phyloP scores from a whole-genome alignment of 192 early-diverging fungal species.

The Entophlyctis luteolus region DNA sequence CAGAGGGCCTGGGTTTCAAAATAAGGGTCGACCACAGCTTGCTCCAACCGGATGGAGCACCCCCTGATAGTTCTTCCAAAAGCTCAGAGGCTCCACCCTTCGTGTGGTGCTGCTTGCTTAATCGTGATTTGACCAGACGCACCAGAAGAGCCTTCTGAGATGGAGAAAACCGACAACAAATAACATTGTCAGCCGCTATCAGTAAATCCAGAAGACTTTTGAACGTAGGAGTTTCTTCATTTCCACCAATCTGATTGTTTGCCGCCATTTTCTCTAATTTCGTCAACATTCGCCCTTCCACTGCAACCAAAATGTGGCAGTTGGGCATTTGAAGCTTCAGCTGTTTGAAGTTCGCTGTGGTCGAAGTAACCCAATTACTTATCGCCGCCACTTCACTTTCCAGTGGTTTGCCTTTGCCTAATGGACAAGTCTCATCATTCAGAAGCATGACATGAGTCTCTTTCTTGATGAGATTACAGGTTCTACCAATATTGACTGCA shows the following conservation, averaged over 20 bases:
- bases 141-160: slow-evolving; percentile 84
- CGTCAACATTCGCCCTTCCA: slow-evolving; percentile 25
- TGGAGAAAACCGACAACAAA: slow-evolving; percentile 85
- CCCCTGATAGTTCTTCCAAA: slow-evolving; percentile 11
- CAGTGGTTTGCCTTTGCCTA: neutral
- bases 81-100: slow-evolving; percentile 8
- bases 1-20: slow-evolving; percentile 14
- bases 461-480: slow-evolving; percentile 66
- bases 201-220: slow-evolving; percentile 65
- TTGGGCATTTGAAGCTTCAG: neutral
- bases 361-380: neutral
- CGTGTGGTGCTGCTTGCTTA: neutral
- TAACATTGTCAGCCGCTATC: slow-evolving; percentile 70
- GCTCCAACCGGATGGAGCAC: neutral
- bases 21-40: neutral
- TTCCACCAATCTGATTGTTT: slow-evolving; percentile 48
- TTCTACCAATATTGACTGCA: slow-evolving; percentile 82
- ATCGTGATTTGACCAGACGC: slow-evolving; percentile 21
- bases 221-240: slow-evolving; percentile 11
- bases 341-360: neutral
- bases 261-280: slow-evolving; percentile 37
- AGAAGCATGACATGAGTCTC: slow-evolving; percentile 35
- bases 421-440: slow-evolving; percentile 1
- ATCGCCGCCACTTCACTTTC: neutral
- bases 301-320: slow-evolving; percentile 25